These are phyloP conservation scores for Sporothrix brasiliensis DNA, from an alignment of 2,329 filamentous ascomycete genomes.

Conservation along the genomic window DNA sequence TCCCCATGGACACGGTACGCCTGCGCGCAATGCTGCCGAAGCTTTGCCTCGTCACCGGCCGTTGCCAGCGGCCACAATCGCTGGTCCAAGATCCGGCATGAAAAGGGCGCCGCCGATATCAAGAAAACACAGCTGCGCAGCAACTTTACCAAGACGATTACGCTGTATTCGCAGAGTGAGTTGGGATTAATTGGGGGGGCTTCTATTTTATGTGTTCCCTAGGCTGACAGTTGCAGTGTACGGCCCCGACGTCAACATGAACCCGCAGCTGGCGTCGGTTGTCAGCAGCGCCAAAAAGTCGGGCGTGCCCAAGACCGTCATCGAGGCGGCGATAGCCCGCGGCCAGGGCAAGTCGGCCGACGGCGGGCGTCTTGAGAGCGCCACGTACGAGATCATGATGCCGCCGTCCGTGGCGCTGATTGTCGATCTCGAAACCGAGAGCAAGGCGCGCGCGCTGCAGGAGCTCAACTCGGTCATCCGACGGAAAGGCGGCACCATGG, in stretches of 20 bases:
- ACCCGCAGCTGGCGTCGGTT: constrained; percentile 71
- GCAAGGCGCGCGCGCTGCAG: constrained; percentile 70
- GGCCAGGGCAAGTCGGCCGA: constrained; percentile 80
- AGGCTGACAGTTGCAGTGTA: constrained; percentile 40
- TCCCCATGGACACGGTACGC: constrained; percentile 37
- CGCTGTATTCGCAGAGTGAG: constrained; percentile 73
- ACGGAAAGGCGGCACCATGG: constrained; percentile 67
- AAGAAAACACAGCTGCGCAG: constrained; percentile 74
- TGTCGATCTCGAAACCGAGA: constrained; percentile 84
- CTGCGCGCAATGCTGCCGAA: constrained; percentile 55
- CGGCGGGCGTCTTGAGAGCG: constrained; percentile 73
- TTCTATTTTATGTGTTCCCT: too few relatives aligned
- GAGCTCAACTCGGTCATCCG: constrained; percentile 74
- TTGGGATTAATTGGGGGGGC: constrained; percentile 13
- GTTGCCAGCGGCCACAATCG: constrained; percentile 76
- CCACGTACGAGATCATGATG: constrained; percentile 80
- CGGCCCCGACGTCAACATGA: constrained; percentile 72
- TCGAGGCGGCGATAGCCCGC: constrained; percentile 78
- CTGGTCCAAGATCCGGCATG: constrained; percentile 96
- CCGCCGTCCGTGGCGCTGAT: constrained; percentile 77
- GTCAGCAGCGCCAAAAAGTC: constrained; percentile 79
- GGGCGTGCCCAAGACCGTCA: constrained; percentile 79
- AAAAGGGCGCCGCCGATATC: constrained; percentile 83
- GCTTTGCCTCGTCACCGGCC: constrained; percentile 51
- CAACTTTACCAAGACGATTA: constrained; percentile 70